Percentiles rank a stretch among this genome's conserved stretches.
These are phyloP conservation scores for Stagonosporopsis cucurbitacearum DNA, from an alignment of 2,329 filamentous ascomycete species.

Conservation along the genomic window DNA sequence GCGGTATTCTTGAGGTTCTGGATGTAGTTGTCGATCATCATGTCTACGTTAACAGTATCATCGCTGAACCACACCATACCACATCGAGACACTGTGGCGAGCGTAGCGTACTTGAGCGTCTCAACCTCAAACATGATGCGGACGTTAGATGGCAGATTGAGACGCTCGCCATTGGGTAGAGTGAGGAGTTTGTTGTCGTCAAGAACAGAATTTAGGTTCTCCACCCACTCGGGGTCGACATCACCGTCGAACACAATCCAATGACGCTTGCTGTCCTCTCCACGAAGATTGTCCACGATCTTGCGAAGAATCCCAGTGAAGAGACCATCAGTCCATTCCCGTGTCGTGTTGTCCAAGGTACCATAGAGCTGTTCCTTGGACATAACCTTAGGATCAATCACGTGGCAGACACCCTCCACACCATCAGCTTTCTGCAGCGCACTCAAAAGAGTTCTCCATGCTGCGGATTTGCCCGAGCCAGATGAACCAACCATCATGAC, in stretches of 20 bases:
- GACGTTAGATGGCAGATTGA: constrained; percentile 92
- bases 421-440: constrained; percentile 90
- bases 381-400: constrained; percentile 99
- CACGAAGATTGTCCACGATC: constrained; percentile 97
- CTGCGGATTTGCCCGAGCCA: constrained; percentile 94
- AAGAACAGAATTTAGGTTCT: constrained; percentile 98
- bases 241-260: constrained; percentile 99
- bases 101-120: constrained; percentile 93
- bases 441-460: constrained; percentile 91
- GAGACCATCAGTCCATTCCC: constrained; percentile 98
- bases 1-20: constrained; percentile 79
- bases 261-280: constrained; percentile 94
- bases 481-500: constrained; percentile 99
- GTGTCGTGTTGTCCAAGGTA: constrained; percentile 92
- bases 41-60: constrained; percentile 88
- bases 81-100: constrained; percentile 98
- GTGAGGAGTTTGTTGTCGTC: constrained; percentile 99
- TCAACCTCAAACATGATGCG: constrained; percentile 99
- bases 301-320: constrained; percentile 98
- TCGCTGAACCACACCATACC: constrained; percentile 99
- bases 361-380: constrained; percentile 98
- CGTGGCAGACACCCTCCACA: constrained; percentile 91
- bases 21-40: constrained; percentile 94
- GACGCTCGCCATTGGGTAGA: constrained; percentile 94
- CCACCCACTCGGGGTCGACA: constrained; percentile 99